Conservation (phyloP, 305 asterid genomes). For the Fraxinus velutina region DNA sequence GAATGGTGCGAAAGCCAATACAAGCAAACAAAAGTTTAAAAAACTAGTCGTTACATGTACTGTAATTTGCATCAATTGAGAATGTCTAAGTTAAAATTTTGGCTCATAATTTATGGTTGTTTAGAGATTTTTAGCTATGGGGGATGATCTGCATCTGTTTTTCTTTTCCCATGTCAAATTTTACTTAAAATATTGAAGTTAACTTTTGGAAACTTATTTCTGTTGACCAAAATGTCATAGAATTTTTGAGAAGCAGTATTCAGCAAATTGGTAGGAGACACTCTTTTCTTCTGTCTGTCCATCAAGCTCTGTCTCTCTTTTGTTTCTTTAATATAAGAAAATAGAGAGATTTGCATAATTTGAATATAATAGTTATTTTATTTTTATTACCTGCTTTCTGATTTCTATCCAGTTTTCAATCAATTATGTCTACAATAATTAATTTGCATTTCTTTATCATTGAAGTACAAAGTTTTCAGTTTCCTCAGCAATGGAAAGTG, state of each 20-base stretch:
- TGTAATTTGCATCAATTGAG: neutral
- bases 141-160: neutral
- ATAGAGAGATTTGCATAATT: neutral
- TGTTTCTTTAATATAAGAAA: neutral
- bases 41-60: neutral
- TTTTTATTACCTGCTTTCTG: neutral
- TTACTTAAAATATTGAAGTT: neutral
- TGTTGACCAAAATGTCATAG: neutral
- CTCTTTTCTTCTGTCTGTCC: neutral
- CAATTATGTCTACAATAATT: conserved; percentile 6
- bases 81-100: neutral
- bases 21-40: neutral
- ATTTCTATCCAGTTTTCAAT: neutral
- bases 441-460: conserved; percentile 4
- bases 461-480: conserved; percentile 35
- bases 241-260: neutral
- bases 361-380: neutral
- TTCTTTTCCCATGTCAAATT: neutral
- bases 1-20: neutral
- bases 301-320: neutral
- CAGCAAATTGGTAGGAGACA: neutral
- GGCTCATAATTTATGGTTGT: neutral
- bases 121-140: neutral
- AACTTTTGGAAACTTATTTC: neutral
- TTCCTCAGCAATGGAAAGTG: conserved; percentile 45